Percentiles rank a stretch among this genome's conserved stretches.
Conservation (phyloP, 1,284 basidiomycete species). For the Ceratorhiza oryzae-sativae region DNA sequence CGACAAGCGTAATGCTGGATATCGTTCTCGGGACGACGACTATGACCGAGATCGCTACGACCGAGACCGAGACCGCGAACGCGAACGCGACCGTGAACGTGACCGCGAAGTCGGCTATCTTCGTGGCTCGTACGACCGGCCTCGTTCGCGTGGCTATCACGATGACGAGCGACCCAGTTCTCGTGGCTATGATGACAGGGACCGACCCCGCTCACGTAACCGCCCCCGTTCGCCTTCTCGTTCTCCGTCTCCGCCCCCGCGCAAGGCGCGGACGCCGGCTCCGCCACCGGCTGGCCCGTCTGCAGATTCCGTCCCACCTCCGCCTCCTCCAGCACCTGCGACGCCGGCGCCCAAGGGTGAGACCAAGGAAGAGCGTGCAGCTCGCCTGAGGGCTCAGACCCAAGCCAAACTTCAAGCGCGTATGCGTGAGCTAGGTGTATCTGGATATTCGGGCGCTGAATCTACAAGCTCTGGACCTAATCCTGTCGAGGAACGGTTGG, state of each 20-base stretch:
- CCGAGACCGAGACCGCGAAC: constrained; percentile 42
- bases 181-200: constrained; percentile 57
- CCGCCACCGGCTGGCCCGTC: constrained; percentile 46
- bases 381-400: constrained; percentile 83
- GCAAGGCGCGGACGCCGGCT: constrained; percentile 47
- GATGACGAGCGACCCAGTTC: constrained; percentile 47
- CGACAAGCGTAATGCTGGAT: constrained; percentile 73
- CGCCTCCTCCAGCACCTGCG: constrained; percentile 61
- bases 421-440: constrained; percentile 83
- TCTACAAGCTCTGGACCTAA: constrained; percentile 46
- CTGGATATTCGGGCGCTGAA: constrained; percentile 57
- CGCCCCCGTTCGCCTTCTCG: constrained; percentile 9
- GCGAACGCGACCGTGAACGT: constrained; percentile 52
- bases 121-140: constrained; percentile 38
- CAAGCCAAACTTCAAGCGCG: constrained; percentile 86
- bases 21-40: constrained; percentile 41
- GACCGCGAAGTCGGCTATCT: constrained; percentile 50
- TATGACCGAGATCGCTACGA: constrained; percentile 35
- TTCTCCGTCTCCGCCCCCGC: constrained; percentile 49
- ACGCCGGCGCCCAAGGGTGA: constrained; percentile 70
- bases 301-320: constrained; percentile 54
- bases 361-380: constrained; percentile 84
- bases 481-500: constrained; percentile 80
- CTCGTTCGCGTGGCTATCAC: constrained; percentile 54
- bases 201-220: constrained; percentile 52